These are phyloP conservation scores for Hyphodiscus hymeniophilus DNA, from an alignment of 495 filamentous ascomycete species.

Conservation along the genomic window DNA sequence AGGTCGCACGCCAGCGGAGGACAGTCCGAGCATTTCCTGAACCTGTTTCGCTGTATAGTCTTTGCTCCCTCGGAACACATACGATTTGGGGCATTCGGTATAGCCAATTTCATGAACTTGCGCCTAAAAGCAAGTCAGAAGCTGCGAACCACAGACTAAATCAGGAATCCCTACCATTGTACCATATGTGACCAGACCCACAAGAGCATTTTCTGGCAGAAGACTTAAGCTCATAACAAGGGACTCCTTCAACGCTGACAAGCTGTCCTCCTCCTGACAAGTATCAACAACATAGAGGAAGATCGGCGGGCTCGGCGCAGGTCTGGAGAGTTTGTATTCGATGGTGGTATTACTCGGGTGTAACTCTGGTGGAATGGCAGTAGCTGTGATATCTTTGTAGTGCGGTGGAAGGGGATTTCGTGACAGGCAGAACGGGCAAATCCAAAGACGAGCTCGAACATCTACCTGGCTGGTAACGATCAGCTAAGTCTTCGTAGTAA, in stretches of 20 bases:
- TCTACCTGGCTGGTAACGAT: conserved; percentile 71
- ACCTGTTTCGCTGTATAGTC: conserved; percentile 96
- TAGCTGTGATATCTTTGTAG: conserved; percentile 97
- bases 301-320: conserved; percentile 89
- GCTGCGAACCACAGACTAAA: background rate
- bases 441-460: conserved; percentile 90
- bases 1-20: conserved; percentile 60
- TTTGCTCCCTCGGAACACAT: conserved; percentile 96
- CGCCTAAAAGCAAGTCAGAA: conserved; percentile 39
- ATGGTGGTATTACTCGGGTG: conserved; percentile 93
- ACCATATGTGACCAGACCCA: conserved; percentile 91
- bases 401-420: conserved; percentile 92
- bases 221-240: conserved; percentile 95
- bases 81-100: conserved; percentile 97
- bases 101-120: conserved; percentile 99
- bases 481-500: conserved; percentile 9
- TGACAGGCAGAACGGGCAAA: conserved; percentile 96
- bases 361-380: conserved; percentile 90
- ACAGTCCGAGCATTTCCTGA: conserved; percentile 93
- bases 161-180: conserved; percentile 65
- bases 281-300: conserved; percentile 98
- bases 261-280: conserved; percentile 96
- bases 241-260: conserved; percentile 92
- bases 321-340: conserved; percentile 89
- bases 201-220: conserved; percentile 85